These are phyloP conservation scores for Rhododendron simsii DNA, from an alignment of 148 eudicot genomes.

Conservation along the genomic window DNA sequence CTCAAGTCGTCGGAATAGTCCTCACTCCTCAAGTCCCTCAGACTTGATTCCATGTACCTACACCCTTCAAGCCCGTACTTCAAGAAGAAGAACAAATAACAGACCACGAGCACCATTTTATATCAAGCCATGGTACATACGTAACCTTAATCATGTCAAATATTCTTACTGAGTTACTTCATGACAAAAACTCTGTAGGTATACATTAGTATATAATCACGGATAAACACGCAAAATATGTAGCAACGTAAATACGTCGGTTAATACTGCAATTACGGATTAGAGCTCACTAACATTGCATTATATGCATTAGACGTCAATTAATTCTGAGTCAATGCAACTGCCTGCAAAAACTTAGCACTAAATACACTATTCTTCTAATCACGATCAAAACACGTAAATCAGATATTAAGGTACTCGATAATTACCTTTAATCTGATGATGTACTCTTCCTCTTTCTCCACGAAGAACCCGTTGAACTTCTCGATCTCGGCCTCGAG, in stretches of 20 bases:
- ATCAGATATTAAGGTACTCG: background rate
- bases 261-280: background rate
- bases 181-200: background rate
- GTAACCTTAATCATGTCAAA: background rate
- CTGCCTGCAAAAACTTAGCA: background rate
- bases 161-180: background rate
- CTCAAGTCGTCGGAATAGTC: background rate
- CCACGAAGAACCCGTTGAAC: constrained; percentile 79
- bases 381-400: background rate
- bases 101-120: background rate
- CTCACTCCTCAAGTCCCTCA: background rate
- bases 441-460: constrained; percentile 92
- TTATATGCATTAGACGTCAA: background rate
- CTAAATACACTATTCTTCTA: background rate
- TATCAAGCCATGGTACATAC: background rate
- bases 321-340: no score
- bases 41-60: background rate
- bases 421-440: constrained; percentile 72
- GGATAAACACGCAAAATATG: no score
- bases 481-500: constrained; percentile 87
- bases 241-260: background rate
- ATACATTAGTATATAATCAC: background rate
- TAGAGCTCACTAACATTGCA: background rate
- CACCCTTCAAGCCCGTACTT: background rate
- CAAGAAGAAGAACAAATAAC: background rate